Conservation (phyloP, 2,329 filamentous ascomycete genomes). For the Arthrobotrys iridis region DNA sequence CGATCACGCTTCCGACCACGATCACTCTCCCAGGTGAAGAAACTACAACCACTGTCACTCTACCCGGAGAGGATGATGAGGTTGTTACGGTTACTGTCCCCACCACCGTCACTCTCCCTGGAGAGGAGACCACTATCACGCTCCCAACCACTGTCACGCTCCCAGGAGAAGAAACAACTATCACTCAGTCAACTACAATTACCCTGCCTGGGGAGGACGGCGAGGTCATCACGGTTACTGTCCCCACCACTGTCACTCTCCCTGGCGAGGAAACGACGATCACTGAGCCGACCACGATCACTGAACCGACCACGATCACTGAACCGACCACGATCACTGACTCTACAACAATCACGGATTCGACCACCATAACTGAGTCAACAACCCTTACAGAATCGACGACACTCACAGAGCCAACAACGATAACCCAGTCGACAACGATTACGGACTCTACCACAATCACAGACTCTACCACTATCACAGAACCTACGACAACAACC, state of each 20-base stretch:
- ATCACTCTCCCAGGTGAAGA: slow-evolving; percentile 5
- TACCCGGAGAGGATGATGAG: not conserved
- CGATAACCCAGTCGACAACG: not conserved
- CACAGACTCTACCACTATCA: slow-evolving; percentile 18
- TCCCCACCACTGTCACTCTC: not conserved
- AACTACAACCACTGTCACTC: not conserved
- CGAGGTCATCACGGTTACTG: not conserved
- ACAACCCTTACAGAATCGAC: slow-evolving; percentile 9
- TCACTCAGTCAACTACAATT: not conserved
- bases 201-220: slow-evolving; percentile 7
- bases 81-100: not conserved
- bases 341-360: not conserved
- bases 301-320: not conserved
- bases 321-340: not conserved
- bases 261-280: slow-evolving; percentile 2
- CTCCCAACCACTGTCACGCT: not conserved
- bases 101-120: slow-evolving; percentile 4
- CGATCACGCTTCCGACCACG: not conserved
- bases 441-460: not conserved
- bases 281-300: slow-evolving; percentile 17
- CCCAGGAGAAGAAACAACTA: not conserved
- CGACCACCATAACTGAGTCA: slow-evolving; percentile 11
- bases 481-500: not conserved
- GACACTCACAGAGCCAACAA: not conserved
- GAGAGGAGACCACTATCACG: not conserved